A percentile compares a stretch with the other conserved stretches of the same genome.
These are phyloP conservation scores for Cunninghamia lanceolata DNA, from an alignment of 75 land plant species.

Conservation along the genomic window DNA sequence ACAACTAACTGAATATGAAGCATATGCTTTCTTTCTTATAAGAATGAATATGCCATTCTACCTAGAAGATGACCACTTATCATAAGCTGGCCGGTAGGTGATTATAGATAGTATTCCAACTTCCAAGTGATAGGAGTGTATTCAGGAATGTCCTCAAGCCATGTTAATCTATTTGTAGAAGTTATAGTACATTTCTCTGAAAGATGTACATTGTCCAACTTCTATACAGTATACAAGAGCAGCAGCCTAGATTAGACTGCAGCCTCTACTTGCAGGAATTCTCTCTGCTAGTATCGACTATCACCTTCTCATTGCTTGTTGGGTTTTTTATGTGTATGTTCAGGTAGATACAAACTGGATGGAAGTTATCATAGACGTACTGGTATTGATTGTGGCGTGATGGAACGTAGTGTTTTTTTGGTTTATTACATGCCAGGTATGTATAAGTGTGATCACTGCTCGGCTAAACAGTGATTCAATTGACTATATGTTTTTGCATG, in stretches of 20 bases:
- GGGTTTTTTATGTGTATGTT: neutral
- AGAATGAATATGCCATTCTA: neutral
- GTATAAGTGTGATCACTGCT: neutral
- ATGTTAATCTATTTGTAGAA: neutral
- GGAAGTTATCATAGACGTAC: neutral
- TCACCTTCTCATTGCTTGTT: neutral
- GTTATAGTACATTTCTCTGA: neutral
- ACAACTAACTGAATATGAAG: neutral
- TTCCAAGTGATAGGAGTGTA: neutral
- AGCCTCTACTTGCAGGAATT: neutral
- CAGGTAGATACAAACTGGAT: neutral
- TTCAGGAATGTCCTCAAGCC: neutral
- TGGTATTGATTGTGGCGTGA: neutral
- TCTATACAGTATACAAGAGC: neutral
- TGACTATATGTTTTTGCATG: neutral
- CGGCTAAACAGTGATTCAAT: neutral
- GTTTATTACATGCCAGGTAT: neutral
- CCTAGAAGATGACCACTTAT: neutral
- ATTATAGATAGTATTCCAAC: neutral
- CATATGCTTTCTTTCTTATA: neutral
- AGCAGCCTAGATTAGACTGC: neutral
- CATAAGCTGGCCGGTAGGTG: neutral
- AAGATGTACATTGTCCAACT: neutral
- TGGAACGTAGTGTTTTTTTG: neutral
- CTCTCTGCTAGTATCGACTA: neutral